phyloP scores from a whole-genome alignment of 495 filamentous ascomycete genomes.

The Lentithecium fluviatile region DNA sequence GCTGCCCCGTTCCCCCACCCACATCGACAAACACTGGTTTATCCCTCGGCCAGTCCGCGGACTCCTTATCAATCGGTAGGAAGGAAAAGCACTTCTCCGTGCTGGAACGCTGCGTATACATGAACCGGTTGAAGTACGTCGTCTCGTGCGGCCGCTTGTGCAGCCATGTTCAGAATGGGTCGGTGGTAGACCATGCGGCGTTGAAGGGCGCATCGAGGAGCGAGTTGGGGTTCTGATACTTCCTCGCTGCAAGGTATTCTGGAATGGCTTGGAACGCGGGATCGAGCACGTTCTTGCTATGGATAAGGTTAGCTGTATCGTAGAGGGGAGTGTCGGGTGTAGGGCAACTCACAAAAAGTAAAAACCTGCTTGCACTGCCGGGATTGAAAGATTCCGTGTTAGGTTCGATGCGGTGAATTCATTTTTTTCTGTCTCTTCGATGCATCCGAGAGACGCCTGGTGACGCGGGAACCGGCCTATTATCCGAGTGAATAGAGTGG shows the following conservation, averaged over 20 bases:
- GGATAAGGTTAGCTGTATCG: neutral
- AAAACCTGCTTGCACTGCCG: neutral
- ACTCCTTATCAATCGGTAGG: neutral
- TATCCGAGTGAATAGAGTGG: too few relatives aligned
- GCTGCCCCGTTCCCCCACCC: constrained; percentile 8
- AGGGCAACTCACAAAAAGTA: neutral
- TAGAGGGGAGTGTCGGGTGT: too few relatives aligned
- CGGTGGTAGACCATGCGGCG: neutral
- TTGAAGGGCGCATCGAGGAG: neutral
- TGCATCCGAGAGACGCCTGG: neutral
- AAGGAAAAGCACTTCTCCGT: neutral
- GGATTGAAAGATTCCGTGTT: neutral
- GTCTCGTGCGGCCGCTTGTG: neutral
- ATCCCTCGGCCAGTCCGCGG: neutral
- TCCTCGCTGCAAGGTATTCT: neutral
- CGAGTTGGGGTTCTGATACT: neutral
- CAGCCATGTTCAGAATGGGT: neutral
- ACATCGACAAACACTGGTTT: constrained; percentile 6
- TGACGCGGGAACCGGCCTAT: neutral
- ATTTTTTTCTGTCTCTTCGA: constrained; percentile 6
- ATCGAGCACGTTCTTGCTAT: constrained; percentile 1
- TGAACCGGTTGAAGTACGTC: constrained; percentile 10
- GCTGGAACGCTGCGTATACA: neutral
- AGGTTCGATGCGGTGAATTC: neutral
- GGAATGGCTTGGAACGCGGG: neutral